Base-by-base conservation (phyloP, 495 filamentous ascomycete genomes). In the Aspergillus wentii region DNA sequence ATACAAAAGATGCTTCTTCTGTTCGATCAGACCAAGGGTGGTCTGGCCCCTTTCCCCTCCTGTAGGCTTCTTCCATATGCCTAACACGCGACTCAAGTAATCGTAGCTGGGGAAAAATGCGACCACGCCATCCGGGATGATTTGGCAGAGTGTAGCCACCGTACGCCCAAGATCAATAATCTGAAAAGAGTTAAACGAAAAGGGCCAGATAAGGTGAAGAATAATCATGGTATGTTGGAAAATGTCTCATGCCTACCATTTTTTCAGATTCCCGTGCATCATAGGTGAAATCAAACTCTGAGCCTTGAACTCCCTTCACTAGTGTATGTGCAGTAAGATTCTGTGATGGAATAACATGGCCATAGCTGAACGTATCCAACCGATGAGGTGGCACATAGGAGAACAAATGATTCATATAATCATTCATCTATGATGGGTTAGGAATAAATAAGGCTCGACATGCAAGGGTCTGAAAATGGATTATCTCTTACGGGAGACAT, bases 21-120 rank as follows among this genome's bases (percentile, higher is more conserved):
- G 47, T 35, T 66, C 63, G 9, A 88, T 63, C 6, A 59, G 34
- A 27, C 49, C 23, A 23, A 66, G 53, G 0, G 54, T 40, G 0
- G 57, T 65, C 35, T 53, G 50, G 17, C 50, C 53, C 10, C 45
- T 56, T 15, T 53, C 54, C 31, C 53, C 54, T 14, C 33, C 29
- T 18, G 56, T 49, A 3, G 59, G 51, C 33, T 57, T 64, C 44
- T 79, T 76, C 91, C 90, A 95, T 4, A 72, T 61, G 17, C 47
- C 52, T 22, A 87, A 56, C 22, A 94, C 83, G 23, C 80, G 75
- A 35, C 85, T 79, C 3, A 98, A 72, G 57, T 95, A 96, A 17
- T 83, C 76, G 62, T 97, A 96, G 55, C 86, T 92, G 14, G 94
- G 89, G 49, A 98, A 96, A 59, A 98, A 98, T 6, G 91, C 82